A percentile compares a stretch with the other conserved stretches of the same genome.
phyloP scores from a whole-genome alignment of 1,139 yeast genomes.

The Pichia sp. region DNA sequence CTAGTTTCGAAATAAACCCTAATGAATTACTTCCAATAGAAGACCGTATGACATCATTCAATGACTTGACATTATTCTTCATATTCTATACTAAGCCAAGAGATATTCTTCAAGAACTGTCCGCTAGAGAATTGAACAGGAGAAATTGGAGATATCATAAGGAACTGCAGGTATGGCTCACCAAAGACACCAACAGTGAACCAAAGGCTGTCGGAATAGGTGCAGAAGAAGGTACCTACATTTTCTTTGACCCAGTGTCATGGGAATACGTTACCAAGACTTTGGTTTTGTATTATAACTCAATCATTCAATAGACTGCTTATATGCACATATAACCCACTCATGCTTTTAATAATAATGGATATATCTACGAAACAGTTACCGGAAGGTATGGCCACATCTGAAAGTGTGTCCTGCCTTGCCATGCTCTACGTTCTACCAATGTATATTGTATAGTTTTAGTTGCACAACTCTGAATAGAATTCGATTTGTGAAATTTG shows the following conservation, averaged over 20 bases:
- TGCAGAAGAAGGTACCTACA: constrained; percentile 93
- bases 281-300: constrained; percentile 65
- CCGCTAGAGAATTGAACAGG: constrained; percentile 81
- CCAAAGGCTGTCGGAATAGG: constrained; percentile 83
- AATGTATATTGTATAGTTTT: no score
- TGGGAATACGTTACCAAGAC: constrained; percentile 96
- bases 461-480: no score
- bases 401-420: no score
- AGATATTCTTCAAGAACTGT: constrained; percentile 90
- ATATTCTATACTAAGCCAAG: constrained; percentile 94
- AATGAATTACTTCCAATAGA: constrained; percentile 49
- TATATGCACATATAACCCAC: no score
- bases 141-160: constrained; percentile 98
- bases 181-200: constrained; percentile 89
- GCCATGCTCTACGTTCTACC: no score
- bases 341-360: no score
- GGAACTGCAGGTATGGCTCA: constrained; percentile 93
- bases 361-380: no score
- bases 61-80: constrained; percentile 92
- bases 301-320: constrained; percentile 37
- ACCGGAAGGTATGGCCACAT: no score
- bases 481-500: no score
- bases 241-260: constrained; percentile 91
- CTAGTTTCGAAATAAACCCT: constrained; percentile 47
- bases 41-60: constrained; percentile 69